Percentiles rank a stretch among this genome's conserved stretches.
Evolutionary conservation across 306 rosid genomes (phyloP).

Genomic region (Geum urbanum): DNA sequence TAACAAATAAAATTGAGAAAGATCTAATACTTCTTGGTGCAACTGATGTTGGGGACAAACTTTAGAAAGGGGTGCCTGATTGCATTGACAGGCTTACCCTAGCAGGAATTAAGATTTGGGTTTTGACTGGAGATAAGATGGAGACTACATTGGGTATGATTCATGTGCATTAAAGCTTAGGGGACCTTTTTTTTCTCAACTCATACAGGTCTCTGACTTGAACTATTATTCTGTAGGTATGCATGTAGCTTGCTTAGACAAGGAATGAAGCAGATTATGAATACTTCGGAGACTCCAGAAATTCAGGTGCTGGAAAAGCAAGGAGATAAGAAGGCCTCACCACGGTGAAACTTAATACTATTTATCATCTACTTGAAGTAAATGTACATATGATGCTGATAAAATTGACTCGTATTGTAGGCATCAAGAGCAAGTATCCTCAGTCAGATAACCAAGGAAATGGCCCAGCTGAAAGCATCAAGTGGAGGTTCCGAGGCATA

Average conservation of each 20-base stretch:
- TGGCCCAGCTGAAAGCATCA: slow-evolving; percentile 46
- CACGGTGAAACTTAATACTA: slow-evolving; percentile 40
- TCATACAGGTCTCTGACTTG: slow-evolving; percentile 34
- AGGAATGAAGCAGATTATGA: slow-evolving; percentile 90
- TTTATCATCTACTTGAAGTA: background rate
- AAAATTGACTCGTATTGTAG: slow-evolving; percentile 38
- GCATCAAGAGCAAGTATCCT: slow-evolving; percentile 59
- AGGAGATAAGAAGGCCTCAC: slow-evolving; percentile 59
- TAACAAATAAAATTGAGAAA: slow-evolving; percentile 64
- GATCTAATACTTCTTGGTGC: slow-evolving; percentile 86
- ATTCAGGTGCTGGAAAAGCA: slow-evolving; percentile 70
- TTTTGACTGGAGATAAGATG: slow-evolving; percentile 98
- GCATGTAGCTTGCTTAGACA: slow-evolving; percentile 95
- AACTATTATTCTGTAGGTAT: slow-evolving; percentile 50
- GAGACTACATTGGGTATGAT: slow-evolving; percentile 94
- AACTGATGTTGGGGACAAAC: slow-evolving; percentile 96
- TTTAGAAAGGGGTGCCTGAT: slow-evolving; percentile 93
- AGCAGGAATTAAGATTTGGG: slow-evolving; percentile 99
- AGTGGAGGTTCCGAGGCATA: slow-evolving; percentile 55
- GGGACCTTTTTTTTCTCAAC: slow-evolving; percentile 9
- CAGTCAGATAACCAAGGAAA: slow-evolving; percentile 57
- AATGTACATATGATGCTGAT: slow-evolving; percentile 12
- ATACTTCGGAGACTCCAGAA: slow-evolving; percentile 61
- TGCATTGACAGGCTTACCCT: slow-evolving; percentile 95
- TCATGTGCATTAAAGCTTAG: slow-evolving; percentile 8